Evolutionary conservation across 2,329 filamentous ascomycete genomes (phyloP), one percentile per base, ranked within the genome.

Genomic region (Aspergillus clavatus): DNA sequence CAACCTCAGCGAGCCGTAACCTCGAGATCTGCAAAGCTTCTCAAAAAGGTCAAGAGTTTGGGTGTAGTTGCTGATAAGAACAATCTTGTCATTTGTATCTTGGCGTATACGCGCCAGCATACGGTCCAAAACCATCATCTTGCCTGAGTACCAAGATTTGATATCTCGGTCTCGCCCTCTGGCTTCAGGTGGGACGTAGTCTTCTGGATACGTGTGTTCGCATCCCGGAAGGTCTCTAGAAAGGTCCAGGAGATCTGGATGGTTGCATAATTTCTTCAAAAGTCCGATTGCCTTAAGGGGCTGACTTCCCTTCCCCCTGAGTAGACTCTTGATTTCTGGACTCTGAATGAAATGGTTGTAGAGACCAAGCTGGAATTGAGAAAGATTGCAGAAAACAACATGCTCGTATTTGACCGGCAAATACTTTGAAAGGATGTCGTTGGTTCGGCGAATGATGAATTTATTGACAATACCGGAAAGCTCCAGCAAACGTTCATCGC

Each of bases 271-370:
- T 67, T 98, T 98, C 72, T 98, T 98, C 61, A 98, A 78, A 56
- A 98, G 83, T 37, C 89, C 89, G 66, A 98, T 98, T 6, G 93
- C 93, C 67, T 97, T 97, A 38, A 98, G 77, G 1, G 93, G 93
- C 60, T 97, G 91, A 47, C 89, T 96, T 21, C 90, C 91, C 69
- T 96, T 97, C 50, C 93, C 93, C 54, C 87, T 83, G 27, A 98
- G 79, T 36, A 98, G 74, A 42, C 87, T 89, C 64, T 94, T 89
- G 60, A 98, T 97, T 49, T 95, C 88, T 0, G 93, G 91, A 48
- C 90, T 96, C 40, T 86, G 88, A 67, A 98, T 90, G 68, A 98
- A 98, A 68, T 96, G 88, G 61, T 95, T 95, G 75, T 98, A 98
- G 1, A 98, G 74, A 54, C 88, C 87, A 43, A 89, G 78, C 67